Evolutionary conservation across 331 rosid genomes (phyloP), one percentile per base, ranked within the genome.

Genomic region (Pyracantha coccinea): DNA sequence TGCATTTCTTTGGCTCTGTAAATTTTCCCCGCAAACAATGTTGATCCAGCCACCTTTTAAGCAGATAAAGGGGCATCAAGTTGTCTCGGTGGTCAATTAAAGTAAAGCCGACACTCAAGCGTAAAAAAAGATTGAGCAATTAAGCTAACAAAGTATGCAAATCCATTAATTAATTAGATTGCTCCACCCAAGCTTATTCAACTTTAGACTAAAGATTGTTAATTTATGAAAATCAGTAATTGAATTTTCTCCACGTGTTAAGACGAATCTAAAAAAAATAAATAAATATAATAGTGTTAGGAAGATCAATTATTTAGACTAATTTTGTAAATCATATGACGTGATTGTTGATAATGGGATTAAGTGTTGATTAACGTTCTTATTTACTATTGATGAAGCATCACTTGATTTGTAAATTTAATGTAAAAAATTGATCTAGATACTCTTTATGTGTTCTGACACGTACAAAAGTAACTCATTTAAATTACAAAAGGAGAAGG

Each of bases 101-200:
- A n/a, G 38, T 35, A 32, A 65, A 32, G 69, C 69, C 70, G 70
- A 66, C 70, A 66, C 70, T 33, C 70, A 20, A 20, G 52, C 70
- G 52, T 5, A 33, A 66, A 66, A 66, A 33, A 27, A n/a, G 70
- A 33, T 50, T 0, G 70, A 66, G 27, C 19, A 65, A 65, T n/a
- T 33, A 65, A 65, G 69, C 28, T 8, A 66, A 33, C 52, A 66
- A 20, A 66, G 12, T 66, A 33, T n/a, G 69, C 50, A 33, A 10
- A 38, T 38, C 45, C 4, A 66, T 11, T 66, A 66, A 10, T 17
- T 31, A 3, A 61, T 63, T 63, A 28, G 2, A 29, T 3, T 16
- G 19, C 28, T 5, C 19, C 19, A 19, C 27, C 69, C 52, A 17
- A 63, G 12, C 10, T 50, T 63, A 33, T 65, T 65, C 47, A 65